A percentile compares a stretch with the other conserved stretches of the same genome.
These are phyloP conservation scores for Tirmania nivea DNA, from an alignment of 495 filamentous ascomycete genomes.

Conservation along the genomic window DNA sequence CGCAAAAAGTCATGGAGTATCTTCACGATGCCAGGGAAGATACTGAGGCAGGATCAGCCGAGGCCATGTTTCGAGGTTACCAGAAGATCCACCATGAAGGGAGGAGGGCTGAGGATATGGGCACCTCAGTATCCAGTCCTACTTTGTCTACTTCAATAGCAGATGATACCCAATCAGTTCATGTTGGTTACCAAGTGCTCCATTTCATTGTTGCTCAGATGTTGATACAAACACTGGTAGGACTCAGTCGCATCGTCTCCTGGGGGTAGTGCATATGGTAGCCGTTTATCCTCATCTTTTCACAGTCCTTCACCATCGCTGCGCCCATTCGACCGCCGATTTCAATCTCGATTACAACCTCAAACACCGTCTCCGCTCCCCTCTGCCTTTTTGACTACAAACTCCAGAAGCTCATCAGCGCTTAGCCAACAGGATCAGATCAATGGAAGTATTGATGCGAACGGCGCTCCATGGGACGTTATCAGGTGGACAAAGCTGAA, in stretches of 20 bases:
- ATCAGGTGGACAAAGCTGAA: constrained; percentile 86
- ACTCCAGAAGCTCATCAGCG: constrained; percentile 59
- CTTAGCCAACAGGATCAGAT: constrained; percentile 24
- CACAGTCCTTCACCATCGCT: constrained; percentile 48
- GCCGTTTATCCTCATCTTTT: constrained; percentile 23
- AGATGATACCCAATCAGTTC: constrained; percentile 75
- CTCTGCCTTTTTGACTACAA: constrained; percentile 44
- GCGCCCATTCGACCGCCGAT: constrained; percentile 80
- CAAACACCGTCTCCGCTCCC: constrained; percentile 34
- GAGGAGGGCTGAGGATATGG: constrained; percentile 7
- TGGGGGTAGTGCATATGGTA: constrained; percentile 37
- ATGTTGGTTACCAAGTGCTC: constrained; percentile 30
- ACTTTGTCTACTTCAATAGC: constrained; percentile 37
- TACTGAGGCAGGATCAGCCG: neutral
- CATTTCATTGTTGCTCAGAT: neutral
- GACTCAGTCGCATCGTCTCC: constrained; percentile 63
- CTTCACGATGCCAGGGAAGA: constrained; percentile 18
- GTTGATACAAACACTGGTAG: constrained; percentile 28
- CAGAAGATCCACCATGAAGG: constrained; percentile 4
- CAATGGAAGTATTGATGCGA: constrained; percentile 3
- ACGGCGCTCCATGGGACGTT: constrained; percentile 60
- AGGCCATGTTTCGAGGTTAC: constrained; percentile 11
- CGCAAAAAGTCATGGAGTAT: constrained; percentile 13
- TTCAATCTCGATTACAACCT: constrained; percentile 51
- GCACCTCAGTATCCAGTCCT: constrained; percentile 25